Evolutionary conservation across 177 flowering plant genomes (phyloP).

Genomic region (Vitis hybrid): DNA sequence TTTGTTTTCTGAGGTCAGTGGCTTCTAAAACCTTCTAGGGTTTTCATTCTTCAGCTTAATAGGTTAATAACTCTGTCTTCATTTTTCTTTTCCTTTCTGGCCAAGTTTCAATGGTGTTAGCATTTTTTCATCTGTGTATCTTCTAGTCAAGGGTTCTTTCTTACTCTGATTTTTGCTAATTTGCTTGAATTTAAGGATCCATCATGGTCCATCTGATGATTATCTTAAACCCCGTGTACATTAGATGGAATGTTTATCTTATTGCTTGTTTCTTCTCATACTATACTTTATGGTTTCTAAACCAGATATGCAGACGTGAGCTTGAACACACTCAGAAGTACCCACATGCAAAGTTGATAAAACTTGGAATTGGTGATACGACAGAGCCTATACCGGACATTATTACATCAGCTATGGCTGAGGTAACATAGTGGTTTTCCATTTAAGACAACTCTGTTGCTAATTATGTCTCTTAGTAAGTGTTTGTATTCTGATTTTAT

Average conservation of each 20-base stretch:
- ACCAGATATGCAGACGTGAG: constrained; percentile 53
- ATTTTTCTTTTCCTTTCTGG: neutral
- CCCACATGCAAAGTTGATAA: constrained; percentile 72
- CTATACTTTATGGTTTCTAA: neutral
- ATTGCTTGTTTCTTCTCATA: neutral
- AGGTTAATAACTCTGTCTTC: neutral
- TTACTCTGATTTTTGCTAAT: too few species aligned
- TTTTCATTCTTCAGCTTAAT: neutral
- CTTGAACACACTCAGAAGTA: constrained; percentile 42
- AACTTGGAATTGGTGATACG: constrained; percentile 87
- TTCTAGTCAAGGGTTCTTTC: too few species aligned
- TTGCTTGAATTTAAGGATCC: too few species aligned
- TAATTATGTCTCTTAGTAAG: too few species aligned
- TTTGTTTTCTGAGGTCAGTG: constrained; percentile 68
- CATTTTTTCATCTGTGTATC: too few species aligned
- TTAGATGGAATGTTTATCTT: neutral
- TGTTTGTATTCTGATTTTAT: neutral
- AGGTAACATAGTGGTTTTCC: constrained; percentile 32
- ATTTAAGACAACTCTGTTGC: too few species aligned
- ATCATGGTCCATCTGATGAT: too few species aligned
- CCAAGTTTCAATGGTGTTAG: too few species aligned
- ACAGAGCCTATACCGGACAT: constrained; percentile 73
- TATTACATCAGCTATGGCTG: constrained; percentile 64
- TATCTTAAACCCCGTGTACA: too few species aligned
- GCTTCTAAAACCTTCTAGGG: neutral